These are phyloP conservation scores for Phanerodontia chrysosporium DNA, from an alignment of 768 basidiomycete species.

Conservation along the genomic window DNA sequence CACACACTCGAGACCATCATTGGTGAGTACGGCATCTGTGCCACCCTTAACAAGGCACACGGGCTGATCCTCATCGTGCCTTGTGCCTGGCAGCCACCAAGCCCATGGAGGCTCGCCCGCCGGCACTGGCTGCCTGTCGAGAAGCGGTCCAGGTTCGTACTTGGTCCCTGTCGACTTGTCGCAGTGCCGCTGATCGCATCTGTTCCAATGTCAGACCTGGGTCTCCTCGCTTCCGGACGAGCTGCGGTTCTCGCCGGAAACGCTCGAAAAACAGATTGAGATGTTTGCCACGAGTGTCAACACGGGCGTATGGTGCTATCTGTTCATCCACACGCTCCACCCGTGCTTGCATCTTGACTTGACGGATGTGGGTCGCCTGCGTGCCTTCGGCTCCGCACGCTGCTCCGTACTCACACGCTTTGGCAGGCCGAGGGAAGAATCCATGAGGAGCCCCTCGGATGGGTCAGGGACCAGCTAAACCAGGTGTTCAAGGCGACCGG, in stretches of 20 bases:
- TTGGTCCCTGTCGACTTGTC: slow-evolving; percentile 4
- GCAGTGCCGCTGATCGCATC: background rate
- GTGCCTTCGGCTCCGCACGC: background rate
- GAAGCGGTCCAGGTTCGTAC: slow-evolving; percentile 8
- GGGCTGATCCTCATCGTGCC: background rate
- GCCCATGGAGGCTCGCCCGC: slow-evolving; percentile 13
- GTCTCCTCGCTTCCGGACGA: slow-evolving; percentile 60
- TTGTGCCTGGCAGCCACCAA: slow-evolving; percentile 12
- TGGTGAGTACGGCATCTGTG: slow-evolving; percentile 31
- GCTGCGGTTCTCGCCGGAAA: slow-evolving; percentile 68
- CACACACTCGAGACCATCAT: slow-evolving; percentile 54
- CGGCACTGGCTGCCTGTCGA: slow-evolving; percentile 13
- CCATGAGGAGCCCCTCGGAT: slow-evolving; percentile 20
- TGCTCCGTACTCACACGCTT: background rate
- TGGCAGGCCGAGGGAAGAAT: slow-evolving; percentile 13
- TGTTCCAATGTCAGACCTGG: slow-evolving; percentile 36
- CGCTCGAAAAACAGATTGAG: slow-evolving; percentile 59
- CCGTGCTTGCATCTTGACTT: slow-evolving; percentile 65
- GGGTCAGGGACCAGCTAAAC: slow-evolving; percentile 37
- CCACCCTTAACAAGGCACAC: background rate
- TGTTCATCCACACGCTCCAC: slow-evolving; percentile 71
- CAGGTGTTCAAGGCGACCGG: slow-evolving; percentile 37
- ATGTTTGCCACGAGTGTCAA: slow-evolving; percentile 82
- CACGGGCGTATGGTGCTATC: slow-evolving; percentile 75
- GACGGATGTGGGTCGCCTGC: slow-evolving; percentile 46